Base-by-base conservation (phyloP, 495 filamentous ascomycete species). In the Penicillium manginii region DNA sequence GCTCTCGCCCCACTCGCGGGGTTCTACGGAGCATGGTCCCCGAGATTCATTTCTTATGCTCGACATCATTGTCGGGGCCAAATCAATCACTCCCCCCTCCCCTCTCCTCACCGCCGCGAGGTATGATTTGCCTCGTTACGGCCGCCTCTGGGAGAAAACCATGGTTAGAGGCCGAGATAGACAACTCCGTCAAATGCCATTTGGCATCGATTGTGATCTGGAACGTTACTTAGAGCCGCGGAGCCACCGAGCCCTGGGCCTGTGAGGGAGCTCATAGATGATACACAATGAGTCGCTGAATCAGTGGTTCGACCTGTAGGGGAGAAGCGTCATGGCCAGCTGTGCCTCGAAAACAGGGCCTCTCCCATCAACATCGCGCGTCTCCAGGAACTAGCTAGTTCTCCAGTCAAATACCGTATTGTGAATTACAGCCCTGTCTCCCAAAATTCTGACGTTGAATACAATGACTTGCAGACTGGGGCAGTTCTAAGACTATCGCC, bases 381-480 rank as follows among this genome's bases (percentile, higher is more conserved):
- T 19, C 29, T 15, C 7, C 17, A 40, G 33, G 18, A 21, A 33
- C 14, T 19, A 45, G 23, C 9, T n/a, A 45, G 31, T 35, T 48
- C 23, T 37, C 19, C 22, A 26, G 45, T 12, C 15, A 5, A 26
- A 23, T 47, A 47, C 45, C n/a, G 45, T 47, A 29, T 26, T 19
- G n/a, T n/a, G n/a, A 6, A 22, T 47, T 47, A 47, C 21, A 47
- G n/a, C n/a, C n/a, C n/a, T n/a, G 5, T 43, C 40, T 43, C 8
- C 1, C 1, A 12, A 19, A 22, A 18, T 12, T 22, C 26, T 52
- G 42, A 50, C 43, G 43, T 21, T 52, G 43, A 17, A 59, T 59
- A 55, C 48, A 29, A 65, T 59, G 51, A 51, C 40, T 58, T 65
- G 59, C 59, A 59, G 50, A 32, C 35, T 55, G 40, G 15, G 17